phyloP scores from a whole-genome alignment of 2,329 filamentous ascomycete species.

The Hypoxylon sp. region DNA sequence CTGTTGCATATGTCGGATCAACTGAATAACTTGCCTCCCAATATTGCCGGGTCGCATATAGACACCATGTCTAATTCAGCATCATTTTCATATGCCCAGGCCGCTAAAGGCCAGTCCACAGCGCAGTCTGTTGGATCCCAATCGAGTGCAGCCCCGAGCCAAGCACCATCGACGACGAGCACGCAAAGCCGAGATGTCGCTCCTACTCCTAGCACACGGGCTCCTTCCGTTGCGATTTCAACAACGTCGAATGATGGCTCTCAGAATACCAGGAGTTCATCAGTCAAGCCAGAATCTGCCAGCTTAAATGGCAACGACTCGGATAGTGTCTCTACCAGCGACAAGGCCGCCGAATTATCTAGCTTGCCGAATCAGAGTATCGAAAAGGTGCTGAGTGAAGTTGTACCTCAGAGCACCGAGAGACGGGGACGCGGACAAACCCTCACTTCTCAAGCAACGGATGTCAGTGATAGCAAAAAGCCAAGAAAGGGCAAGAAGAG shows the following conservation, averaged over 20 bases:
- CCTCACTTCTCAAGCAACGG: conserved; percentile 74
- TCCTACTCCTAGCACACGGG: conserved; percentile 55
- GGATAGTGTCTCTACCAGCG: conserved; percentile 42
- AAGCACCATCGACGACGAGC: conserved; percentile 53
- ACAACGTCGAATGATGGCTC: conserved; percentile 57
- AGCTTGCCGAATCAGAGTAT: conserved; percentile 35
- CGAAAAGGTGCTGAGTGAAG: conserved; percentile 46
- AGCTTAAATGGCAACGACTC: conserved; percentile 40
- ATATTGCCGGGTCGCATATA: conserved; percentile 27
- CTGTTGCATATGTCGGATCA: conserved; percentile 40
- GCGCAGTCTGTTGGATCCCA: conserved; percentile 53
- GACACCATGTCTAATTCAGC: conserved; percentile 68
- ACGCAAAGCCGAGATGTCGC: conserved; percentile 56
- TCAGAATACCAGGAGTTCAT: conserved; percentile 47
- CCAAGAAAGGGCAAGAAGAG: conserved; percentile 76
- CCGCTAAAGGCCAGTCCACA: conserved; percentile 83
- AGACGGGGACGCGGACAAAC: conserved; percentile 71
- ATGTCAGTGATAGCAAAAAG: conserved; percentile 76
- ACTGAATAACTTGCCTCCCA: conserved; percentile 33
- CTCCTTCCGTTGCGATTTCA: conserved; percentile 56
- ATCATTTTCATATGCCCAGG: conserved; percentile 94
- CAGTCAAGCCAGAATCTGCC: conserved; percentile 48
- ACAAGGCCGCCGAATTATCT: conserved; percentile 43
- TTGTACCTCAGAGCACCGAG: conserved; percentile 57
- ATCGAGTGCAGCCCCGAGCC: conserved; percentile 51